Conservation (phyloP, 1,139 yeast species). For the Magnusiomyces tetraspermus region DNA sequence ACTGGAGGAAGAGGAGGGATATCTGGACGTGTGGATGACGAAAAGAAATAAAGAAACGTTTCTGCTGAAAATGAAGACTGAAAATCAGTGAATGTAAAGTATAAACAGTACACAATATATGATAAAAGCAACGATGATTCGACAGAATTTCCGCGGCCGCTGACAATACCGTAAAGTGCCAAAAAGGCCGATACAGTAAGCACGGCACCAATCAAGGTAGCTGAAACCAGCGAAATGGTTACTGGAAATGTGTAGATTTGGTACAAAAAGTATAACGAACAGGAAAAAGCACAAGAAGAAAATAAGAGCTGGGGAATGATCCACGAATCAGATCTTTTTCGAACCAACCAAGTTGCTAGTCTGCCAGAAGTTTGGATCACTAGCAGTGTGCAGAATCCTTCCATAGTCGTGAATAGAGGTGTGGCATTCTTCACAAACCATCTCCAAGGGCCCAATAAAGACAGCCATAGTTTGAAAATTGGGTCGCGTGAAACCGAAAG, state of each 20-base stretch:
- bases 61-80: conserved; percentile 27
- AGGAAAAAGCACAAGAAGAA: conserved; percentile 68
- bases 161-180: conserved; percentile 74
- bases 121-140: conserved; percentile 82
- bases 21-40: conserved; percentile 17
- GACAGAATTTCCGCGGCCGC: conserved; percentile 76
- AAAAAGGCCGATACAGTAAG: conserved; percentile 66
- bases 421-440: conserved; percentile 66
- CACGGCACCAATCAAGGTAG: conserved; percentile 77
- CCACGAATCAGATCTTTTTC: conserved; percentile 65
- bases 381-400: conserved; percentile 84
- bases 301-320: conserved; percentile 63
- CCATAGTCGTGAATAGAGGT: conserved; percentile 76
- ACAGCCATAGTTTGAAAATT: conserved; percentile 26
- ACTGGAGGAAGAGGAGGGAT: conserved; percentile 33
- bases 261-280: conserved; percentile 67
- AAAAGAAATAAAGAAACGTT: conserved; percentile 23
- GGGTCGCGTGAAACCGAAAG: conserved; percentile 6
- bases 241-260: conserved; percentile 73
- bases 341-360: conserved; percentile 63
- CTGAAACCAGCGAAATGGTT: conserved; percentile 54
- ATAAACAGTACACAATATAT: conserved; percentile 83
- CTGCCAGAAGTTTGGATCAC: conserved; percentile 89
- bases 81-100: conserved; percentile 81
- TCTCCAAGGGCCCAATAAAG: conserved; percentile 55